These are phyloP conservation scores for Epichloe uncinata DNA, from an alignment of 2,329 filamentous ascomycete species.

Conservation along the genomic window DNA sequence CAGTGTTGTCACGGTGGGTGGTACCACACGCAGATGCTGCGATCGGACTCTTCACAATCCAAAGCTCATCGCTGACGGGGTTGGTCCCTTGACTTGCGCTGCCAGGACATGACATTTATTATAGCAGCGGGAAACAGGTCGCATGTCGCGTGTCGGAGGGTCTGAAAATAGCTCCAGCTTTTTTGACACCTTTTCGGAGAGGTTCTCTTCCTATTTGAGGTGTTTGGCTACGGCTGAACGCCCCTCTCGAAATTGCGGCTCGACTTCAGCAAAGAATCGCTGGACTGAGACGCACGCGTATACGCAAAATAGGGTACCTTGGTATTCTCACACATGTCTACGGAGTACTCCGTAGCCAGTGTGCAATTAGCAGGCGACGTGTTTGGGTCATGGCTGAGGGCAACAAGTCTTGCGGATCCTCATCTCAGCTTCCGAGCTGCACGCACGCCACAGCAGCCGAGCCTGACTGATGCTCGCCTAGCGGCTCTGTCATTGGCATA, in stretches of 20 bases:
- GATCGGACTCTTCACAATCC: neutral
- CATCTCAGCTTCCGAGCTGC: neutral
- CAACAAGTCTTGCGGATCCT: neutral
- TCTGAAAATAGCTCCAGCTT: neutral
- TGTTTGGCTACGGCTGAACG: neutral
- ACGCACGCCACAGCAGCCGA: slow-evolving; percentile 2
- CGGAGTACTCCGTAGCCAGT: no score
- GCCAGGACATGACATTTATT: neutral
- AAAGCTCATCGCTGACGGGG: neutral
- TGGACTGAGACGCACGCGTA: neutral
- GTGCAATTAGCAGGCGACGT: neutral
- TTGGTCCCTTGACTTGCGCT: neutral
- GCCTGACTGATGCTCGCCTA: neutral
- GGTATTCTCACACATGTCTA: neutral
- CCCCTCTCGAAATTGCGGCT: neutral
- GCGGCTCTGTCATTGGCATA: neutral
- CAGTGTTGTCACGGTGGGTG: neutral
- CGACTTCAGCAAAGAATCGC: neutral
- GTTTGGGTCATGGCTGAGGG: neutral
- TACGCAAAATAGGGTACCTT: neutral
- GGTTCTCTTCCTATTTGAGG: no score
- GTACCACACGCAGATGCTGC: neutral
- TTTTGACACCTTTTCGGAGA: neutral
- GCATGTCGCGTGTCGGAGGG: neutral
- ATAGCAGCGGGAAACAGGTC: neutral